Conservation (phyloP, 805 yeast genomes). For the Millerago galiae region DNA sequence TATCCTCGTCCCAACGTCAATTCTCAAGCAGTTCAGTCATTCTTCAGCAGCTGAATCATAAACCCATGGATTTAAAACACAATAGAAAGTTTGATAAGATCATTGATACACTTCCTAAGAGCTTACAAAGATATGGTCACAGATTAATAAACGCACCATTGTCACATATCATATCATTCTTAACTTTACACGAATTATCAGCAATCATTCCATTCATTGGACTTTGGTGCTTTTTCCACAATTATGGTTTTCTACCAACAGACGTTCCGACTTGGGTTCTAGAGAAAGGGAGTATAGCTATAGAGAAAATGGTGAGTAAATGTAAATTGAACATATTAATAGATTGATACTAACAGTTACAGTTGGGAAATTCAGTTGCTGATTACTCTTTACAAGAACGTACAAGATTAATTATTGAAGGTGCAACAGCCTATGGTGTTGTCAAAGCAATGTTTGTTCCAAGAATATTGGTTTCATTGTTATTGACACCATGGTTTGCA, state of each 20-base stretch:
- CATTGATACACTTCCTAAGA: conserved; percentile 40
- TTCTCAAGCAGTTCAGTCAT: background rate
- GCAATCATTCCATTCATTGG: conserved; percentile 68
- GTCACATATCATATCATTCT: conserved; percentile 55
- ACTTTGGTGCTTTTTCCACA: conserved; percentile 61
- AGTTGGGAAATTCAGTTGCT: conserved; percentile 20
- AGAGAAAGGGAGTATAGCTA: conserved; percentile 50
- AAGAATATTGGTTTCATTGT: conserved; percentile 43
- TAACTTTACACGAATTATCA: conserved; percentile 66
- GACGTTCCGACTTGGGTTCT: conserved; percentile 56
- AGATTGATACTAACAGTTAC: conserved; percentile 15
- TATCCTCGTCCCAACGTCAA: background rate
- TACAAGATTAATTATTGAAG: conserved; percentile 53
- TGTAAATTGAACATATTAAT: background rate
- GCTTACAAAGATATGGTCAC: conserved; percentile 43
- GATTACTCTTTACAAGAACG: conserved; percentile 41
- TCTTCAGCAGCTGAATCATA: too few species aligned
- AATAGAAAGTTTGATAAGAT: conserved; percentile 4
- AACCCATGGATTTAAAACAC: too few species aligned
- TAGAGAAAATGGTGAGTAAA: conserved; percentile 43
- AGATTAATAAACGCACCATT: conserved; percentile 50
- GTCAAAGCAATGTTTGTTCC: conserved; percentile 57
- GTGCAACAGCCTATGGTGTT: conserved; percentile 68
- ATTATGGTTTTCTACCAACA: conserved; percentile 44
- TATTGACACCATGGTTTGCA: conserved; percentile 55